Evolutionary conservation across 2,329 filamentous ascomycete genomes (phyloP).

Genomic region (Paraphoma chrysanthemicola): DNA sequence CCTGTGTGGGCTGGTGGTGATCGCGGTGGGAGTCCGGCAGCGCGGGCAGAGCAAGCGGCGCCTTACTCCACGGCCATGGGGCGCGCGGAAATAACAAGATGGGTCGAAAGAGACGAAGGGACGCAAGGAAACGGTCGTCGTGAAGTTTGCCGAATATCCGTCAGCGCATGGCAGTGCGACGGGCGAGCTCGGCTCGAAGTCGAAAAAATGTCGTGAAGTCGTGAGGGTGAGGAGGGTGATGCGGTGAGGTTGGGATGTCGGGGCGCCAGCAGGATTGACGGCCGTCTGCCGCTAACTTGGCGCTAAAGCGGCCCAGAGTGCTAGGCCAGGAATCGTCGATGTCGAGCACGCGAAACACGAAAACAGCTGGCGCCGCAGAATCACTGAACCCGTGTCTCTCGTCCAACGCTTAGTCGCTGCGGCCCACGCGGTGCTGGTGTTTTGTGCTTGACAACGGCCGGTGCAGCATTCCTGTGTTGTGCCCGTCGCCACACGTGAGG

Average conservation of each 20-base stretch:
- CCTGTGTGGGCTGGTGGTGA: constrained; percentile 16
- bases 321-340: constrained; percentile 13
- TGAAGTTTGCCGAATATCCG: constrained; percentile 11
- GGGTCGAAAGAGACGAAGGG: constrained; percentile 14
- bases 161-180: constrained; percentile 36
- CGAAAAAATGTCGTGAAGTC: constrained; percentile 25
- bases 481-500: constrained; percentile 10
- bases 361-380: constrained; percentile 8
- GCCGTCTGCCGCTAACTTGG: constrained; percentile 13
- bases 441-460: constrained; percentile 1
- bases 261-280: constrained; percentile 19
- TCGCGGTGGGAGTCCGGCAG: constrained; percentile 21
- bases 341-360: constrained; percentile 9
- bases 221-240: constrained; percentile 25
- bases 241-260: constrained; percentile 19
- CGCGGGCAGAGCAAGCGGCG: constrained; percentile 28
- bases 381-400: constrained; percentile 6
- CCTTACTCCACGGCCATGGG: constrained; percentile 25
- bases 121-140: constrained; percentile 35
- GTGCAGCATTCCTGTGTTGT: constrained; percentile 8
- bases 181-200: constrained; percentile 26
- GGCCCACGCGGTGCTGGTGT: constrained; percentile 1
- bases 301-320: constrained; percentile 9
- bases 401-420: constrained; percentile 7
- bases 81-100: constrained; percentile 13